Base-by-base conservation (phyloP, 768 basidiomycete genomes). In the Lactifluus echinatus region DNA sequence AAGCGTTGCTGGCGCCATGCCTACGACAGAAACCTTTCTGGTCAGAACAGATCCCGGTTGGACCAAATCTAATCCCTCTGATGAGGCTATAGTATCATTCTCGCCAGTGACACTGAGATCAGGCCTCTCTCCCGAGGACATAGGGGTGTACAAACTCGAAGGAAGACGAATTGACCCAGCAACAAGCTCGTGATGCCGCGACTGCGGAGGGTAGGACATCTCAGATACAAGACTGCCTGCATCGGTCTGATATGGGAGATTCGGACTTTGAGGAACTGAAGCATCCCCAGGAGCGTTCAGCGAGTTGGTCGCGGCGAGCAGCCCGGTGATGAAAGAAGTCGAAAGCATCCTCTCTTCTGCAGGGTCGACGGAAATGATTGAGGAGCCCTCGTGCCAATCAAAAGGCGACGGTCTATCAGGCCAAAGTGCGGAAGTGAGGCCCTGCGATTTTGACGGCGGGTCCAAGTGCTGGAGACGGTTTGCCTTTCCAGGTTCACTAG, bases 351-450 rank as follows among this genome's bases (percentile, higher is more conserved):
- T 73, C 63, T 82, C 79, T 63, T 84, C 81, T 8, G 74, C 68
- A n/a, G 76, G 74, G 67, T 81, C 80, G 49, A 79, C 73, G 50
- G 75, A 76, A 53, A 84, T 78, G 57, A 73, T 76, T 12, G 81
- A 81, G 17, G 79, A 76, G 2, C 79, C 82, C 65, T 84, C 82
- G 57, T 82, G 78, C 80, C 82, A 83, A 64, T 80, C 79, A 62
- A 76, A 70, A 3, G 78, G 73, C 14, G 79, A 63, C 23, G 61
- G 21, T 19, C 42, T 60, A n/a, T 49, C 37, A 15, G 17, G 34
- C 28, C 26, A 8, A 10, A 23, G 8, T 29, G 36, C 4, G 15
- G 53, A 29, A 17, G 37, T 28, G 15, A 31, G 43, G 52, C 46
- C 48, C 12, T 23, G 45, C 48, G 56, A 51, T 28, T 17, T 40